Conservation (phyloP, 2,329 filamentous ascomycete species). For the Teratosphaeriaceae sp. region DNA sequence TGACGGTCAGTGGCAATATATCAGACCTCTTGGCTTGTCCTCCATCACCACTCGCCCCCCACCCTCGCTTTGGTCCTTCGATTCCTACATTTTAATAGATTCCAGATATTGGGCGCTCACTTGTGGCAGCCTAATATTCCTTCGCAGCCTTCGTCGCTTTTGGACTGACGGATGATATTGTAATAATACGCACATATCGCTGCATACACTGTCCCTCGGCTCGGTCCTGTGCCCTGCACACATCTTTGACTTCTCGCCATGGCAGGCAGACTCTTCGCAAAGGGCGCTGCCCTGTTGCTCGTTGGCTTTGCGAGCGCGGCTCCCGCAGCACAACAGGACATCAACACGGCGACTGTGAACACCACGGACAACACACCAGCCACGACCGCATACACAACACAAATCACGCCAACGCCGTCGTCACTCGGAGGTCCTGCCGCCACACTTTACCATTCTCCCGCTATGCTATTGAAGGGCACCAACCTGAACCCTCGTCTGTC, state of each 20-base stretch:
- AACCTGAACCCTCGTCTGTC: conserved; percentile 13
- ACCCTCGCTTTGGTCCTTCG: neutral
- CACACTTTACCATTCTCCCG: conserved; percentile 11
- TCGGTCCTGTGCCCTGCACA: no score
- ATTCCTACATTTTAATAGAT: neutral
- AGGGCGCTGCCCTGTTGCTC: neutral
- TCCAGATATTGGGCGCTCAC: no score
- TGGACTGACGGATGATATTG: no score
- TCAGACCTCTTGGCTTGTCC: neutral
- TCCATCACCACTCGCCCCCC: neutral
- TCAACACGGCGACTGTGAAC: conserved; percentile 8
- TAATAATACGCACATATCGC: no score
- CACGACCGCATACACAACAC: conserved; percentile 5
- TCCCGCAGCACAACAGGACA: conserved; percentile 4
- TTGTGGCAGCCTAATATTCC: no score
- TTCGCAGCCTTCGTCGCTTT: no score
- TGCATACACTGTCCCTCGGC: no score
- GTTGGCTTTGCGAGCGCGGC: conserved; percentile 2
- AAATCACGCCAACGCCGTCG: conserved; percentile 5
- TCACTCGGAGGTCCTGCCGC: conserved; percentile 12
- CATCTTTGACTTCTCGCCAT: neutral
- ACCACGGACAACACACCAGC: conserved; percentile 8
- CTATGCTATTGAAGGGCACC: conserved; percentile 15
- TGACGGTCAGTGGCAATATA: conserved; percentile 1
- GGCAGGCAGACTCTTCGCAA: conserved; percentile 1